Conservation (phyloP, 805 yeast genomes). For the Saturnispora dispora region DNA sequence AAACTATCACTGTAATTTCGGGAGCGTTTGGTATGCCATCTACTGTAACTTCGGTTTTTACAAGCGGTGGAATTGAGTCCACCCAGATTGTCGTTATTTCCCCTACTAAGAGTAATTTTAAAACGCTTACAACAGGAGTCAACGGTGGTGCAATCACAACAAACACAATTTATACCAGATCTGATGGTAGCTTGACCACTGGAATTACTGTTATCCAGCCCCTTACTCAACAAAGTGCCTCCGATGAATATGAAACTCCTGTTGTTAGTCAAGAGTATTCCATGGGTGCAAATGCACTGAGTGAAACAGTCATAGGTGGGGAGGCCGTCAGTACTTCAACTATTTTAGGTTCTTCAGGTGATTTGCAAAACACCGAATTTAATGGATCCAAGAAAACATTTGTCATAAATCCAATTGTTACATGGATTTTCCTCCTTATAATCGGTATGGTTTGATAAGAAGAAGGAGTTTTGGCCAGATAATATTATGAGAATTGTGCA, state of each 20-base stretch:
- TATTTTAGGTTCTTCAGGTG: not conserved
- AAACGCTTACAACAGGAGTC: not conserved
- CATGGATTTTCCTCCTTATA: not conserved
- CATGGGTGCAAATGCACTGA: not conserved
- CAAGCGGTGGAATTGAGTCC: not conserved
- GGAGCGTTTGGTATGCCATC: not conserved
- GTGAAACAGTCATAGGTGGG: not conserved
- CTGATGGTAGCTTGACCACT: not conserved
- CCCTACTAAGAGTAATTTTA: not conserved
- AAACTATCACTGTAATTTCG: not conserved
- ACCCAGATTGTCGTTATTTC: not conserved
- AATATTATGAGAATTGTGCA: no score
- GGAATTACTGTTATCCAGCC: not conserved
- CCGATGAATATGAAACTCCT: not conserved
- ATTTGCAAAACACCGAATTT: not conserved
- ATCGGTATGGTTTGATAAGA: not conserved
- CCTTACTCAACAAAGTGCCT: not conserved
- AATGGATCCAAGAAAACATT: not conserved
- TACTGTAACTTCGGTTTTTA: not conserved
- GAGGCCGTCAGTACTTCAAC: not conserved
- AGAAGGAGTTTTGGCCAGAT: no score
- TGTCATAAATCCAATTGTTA: not conserved
- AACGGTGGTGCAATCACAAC: not conserved
- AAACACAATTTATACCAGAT: not conserved
- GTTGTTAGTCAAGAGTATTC: not conserved